These are phyloP conservation scores for Saturnispora sanitii DNA, from an alignment of 805 yeast species.

Conservation along the genomic window DNA sequence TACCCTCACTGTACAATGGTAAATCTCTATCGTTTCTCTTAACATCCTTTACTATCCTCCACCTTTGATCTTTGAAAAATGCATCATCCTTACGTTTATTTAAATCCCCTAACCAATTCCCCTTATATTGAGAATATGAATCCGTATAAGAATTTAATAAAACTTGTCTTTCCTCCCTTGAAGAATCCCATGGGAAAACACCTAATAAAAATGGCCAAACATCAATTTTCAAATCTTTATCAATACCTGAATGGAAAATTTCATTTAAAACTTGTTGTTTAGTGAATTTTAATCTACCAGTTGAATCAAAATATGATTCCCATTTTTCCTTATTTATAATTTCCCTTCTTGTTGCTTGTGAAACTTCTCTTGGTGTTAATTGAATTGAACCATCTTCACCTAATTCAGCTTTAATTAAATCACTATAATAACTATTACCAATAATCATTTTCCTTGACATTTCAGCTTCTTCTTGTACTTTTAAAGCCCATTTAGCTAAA, in stretches of 20 bases:
- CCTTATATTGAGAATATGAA: conserved; percentile 43
- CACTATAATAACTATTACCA: conserved; percentile 49
- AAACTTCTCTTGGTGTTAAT: conserved; percentile 50
- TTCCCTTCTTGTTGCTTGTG: conserved; percentile 52
- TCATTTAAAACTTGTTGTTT: conserved; percentile 69
- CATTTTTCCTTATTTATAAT: conserved; percentile 68
- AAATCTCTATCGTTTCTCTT: conserved; percentile 81
- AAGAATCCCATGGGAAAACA: conserved; percentile 84
- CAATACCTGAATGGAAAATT: conserved; percentile 85
- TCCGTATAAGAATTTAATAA: conserved; percentile 45
- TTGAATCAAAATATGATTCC: conserved; percentile 71
- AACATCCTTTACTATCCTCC: conserved; percentile 87
- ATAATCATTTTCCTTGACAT: conserved; percentile 42
- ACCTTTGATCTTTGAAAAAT: conserved; percentile 83
- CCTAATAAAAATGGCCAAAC: conserved; percentile 84
- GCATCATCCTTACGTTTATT: conserved; percentile 43
- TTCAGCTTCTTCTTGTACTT: conserved; percentile 86
- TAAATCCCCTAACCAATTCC: conserved; percentile 59
- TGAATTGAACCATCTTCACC: conserved; percentile 44
- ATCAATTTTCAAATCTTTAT: conserved; percentile 46
- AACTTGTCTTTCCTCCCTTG: conserved; percentile 54
- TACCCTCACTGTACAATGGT: conserved; percentile 41
- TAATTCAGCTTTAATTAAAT: conserved; percentile 47
- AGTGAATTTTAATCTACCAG: conserved; percentile 68
- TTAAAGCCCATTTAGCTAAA: conserved; percentile 93